Percentiles rank a stretch among this genome's conserved stretches.
These are phyloP conservation scores for Talaromyces sp. DNA, from an alignment of 2,329 filamentous ascomycete species.

Conservation along the genomic window DNA sequence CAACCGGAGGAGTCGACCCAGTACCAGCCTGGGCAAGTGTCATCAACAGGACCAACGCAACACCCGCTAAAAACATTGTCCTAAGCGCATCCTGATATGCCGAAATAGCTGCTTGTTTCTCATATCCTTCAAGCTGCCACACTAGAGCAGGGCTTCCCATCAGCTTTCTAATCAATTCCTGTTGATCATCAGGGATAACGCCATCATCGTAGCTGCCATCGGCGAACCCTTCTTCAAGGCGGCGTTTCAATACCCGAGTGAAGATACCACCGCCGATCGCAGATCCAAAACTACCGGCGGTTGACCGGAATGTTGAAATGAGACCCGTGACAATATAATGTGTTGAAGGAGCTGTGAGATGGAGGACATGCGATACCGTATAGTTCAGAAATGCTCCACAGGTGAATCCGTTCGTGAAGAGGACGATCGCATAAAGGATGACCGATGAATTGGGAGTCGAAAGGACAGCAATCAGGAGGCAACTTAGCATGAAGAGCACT, in stretches of 20 bases:
- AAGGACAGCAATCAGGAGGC: constrained; percentile 57
- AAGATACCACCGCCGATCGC: constrained; percentile 78
- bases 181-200: constrained; percentile 32
- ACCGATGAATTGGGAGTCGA: constrained; percentile 55
- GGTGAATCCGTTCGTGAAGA: constrained; percentile 70
- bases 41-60: constrained; percentile 50
- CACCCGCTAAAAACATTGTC: constrained; percentile 54
- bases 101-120: constrained; percentile 53
- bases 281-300: constrained; percentile 68
- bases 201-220: constrained; percentile 5
- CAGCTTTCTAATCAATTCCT: constrained; percentile 53
- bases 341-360: constrained; percentile 64
- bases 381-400: constrained; percentile 77
- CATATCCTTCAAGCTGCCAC: constrained; percentile 45
- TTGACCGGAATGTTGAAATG: constrained; percentile 67
- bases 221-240: constrained; percentile 58
- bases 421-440: constrained; percentile 56
- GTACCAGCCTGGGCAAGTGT: constrained; percentile 57
- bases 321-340: constrained; percentile 76
- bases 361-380: constrained; percentile 74
- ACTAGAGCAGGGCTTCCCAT: constrained; percentile 61
- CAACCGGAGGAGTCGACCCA: constrained; percentile 51
- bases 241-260: constrained; percentile 57
- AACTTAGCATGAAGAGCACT: constrained; percentile 59
- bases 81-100: constrained; percentile 57